Evolutionary conservation across 768 basidiomycete species (phyloP), one percentile per base, ranked within the genome.

Genomic region (Grammothele lineata): DNA sequence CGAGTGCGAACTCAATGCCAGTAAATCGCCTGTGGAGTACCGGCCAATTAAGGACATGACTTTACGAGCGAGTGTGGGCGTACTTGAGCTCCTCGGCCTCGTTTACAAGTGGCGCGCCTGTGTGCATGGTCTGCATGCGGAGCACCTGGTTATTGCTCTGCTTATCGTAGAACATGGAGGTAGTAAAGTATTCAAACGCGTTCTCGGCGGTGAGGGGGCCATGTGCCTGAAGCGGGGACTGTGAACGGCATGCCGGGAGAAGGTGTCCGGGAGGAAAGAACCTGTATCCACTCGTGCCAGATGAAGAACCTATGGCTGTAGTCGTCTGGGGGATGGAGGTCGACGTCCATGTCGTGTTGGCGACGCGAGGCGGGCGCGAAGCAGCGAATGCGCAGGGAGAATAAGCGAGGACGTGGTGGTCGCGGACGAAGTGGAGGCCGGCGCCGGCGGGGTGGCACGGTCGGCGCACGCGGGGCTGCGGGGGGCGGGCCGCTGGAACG

Each of bases 81-180:
- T 64, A 88, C 92, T 73, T 90, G 52, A 95, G 80, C 61, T 94
- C 89, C 53, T 88, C 88, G 9, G 84, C 82, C 63, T 93, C 92
- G 55, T 93, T 85, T 7, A 75, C 70, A 46, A 91, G 68, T 9
- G 85, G 79, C 23, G 78, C 69, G n/a, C 85, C 89, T 0, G 87
- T 86, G 59, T 90, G 85, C 70, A 86, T 84, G 0, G 89, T 93
- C 66, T 95, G 92, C 92, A 95, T 95, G 57, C 91, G 85, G 36
- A 95, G 70, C 24, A 87, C 83, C 58, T 92, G 88, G 65, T 95
- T 95, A 66, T 86, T 93, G 69, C 87, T 92, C 67, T 89, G 87
- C 65, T 90, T 90, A 68, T 94, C 92, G 63, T 92, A 95, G 71
- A 92, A 94, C 81, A 92, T 92, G 23, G 90, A 92, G 1, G 80